Conservation (phyloP, 2,329 filamentous ascomycete species). For the Cladosporium colombiae region DNA sequence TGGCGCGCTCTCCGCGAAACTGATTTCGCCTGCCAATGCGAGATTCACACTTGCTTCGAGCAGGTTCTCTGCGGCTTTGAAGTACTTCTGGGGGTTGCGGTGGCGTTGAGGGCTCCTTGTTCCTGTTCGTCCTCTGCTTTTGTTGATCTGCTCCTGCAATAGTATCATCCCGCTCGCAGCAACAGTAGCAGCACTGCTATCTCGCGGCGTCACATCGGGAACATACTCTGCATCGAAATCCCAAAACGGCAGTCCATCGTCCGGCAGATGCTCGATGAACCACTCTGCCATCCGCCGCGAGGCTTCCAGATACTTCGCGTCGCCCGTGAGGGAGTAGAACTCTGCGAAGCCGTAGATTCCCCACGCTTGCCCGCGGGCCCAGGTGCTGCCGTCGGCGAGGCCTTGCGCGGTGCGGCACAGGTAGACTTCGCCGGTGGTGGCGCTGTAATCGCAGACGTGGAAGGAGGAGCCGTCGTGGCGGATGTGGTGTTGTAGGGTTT, state of each 20-base stretch:
- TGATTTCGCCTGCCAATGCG: slow-evolving; percentile 22
- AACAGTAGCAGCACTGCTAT: slow-evolving; percentile 24
- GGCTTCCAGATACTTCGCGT: slow-evolving; percentile 20
- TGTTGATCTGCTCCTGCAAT: slow-evolving; percentile 23
- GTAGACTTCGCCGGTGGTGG: slow-evolving; percentile 23
- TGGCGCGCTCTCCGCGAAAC: slow-evolving; percentile 24
- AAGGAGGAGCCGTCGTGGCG: slow-evolving; percentile 24
- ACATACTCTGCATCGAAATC: slow-evolving; percentile 23
- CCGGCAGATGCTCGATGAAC: slow-evolving; percentile 24
- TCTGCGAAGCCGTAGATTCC: slow-evolving; percentile 26
- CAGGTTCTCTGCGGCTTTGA: slow-evolving; percentile 18
- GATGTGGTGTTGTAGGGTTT: slow-evolving; percentile 22
- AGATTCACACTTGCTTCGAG: slow-evolving; percentile 20
- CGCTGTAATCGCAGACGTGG: slow-evolving; percentile 24
- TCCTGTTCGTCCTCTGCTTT: neutral
- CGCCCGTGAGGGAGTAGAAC: slow-evolving; percentile 20
- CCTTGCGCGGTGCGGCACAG: slow-evolving; percentile 27
- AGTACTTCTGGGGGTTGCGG: slow-evolving; percentile 14
- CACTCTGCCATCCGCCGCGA: slow-evolving; percentile 22
- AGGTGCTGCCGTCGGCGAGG: slow-evolving; percentile 25
- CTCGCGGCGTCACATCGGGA: slow-evolving; percentile 23
- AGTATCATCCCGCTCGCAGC: slow-evolving; percentile 24
- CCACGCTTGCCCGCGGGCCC: slow-evolving; percentile 26
- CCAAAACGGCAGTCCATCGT: slow-evolving; percentile 25
- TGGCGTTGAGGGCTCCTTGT: neutral